phyloP scores from a whole-genome alignment of 2,329 filamentous ascomycete genomes.

The Colletotrichum lentis region DNA sequence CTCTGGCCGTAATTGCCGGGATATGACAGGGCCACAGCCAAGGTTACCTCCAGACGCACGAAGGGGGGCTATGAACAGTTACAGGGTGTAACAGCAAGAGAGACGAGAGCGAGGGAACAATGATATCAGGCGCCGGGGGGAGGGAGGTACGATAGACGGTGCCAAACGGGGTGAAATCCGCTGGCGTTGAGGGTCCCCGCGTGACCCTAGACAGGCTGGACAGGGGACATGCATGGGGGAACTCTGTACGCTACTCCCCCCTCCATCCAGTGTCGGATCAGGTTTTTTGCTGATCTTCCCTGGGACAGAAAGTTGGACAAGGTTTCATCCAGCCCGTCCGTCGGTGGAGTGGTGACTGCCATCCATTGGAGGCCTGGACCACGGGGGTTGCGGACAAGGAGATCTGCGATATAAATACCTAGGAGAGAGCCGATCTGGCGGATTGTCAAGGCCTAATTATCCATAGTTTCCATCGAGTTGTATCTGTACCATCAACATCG shows the following conservation, averaged over 20 bases:
- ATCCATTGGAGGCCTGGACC: not conserved
- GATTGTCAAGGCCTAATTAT: not conserved
- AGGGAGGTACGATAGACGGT: not conserved
- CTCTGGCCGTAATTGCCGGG: conserved; percentile 3
- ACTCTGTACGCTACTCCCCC: not conserved
- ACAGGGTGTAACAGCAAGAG: not conserved
- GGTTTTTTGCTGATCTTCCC: conserved; percentile 10
- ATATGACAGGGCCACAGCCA: not conserved
- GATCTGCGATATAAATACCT: conserved; percentile 24
- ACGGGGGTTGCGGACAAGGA: not conserved
- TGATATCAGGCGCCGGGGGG: not conserved
- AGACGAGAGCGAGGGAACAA: conserved; percentile 14
- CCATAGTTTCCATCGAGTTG: not conserved
- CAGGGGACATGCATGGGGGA: conserved; percentile 11
- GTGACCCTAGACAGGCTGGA: conserved; percentile 14
- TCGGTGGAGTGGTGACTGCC: conserved; percentile 4
- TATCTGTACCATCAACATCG: not conserved
- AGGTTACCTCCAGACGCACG: not conserved
- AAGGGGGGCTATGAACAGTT: too few relatives aligned
- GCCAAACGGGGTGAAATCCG: not conserved
- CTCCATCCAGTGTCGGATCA: conserved; percentile 13
- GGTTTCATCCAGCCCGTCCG: conserved; percentile 4
- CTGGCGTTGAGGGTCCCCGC: conserved; percentile 3
- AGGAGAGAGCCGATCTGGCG: not conserved
- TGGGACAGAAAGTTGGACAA: conserved; percentile 14